Percentiles rank a stretch among this genome's conserved stretches.
phyloP scores from a whole-genome alignment of 345 rosid species.

The Euphorbia tirucalli region DNA sequence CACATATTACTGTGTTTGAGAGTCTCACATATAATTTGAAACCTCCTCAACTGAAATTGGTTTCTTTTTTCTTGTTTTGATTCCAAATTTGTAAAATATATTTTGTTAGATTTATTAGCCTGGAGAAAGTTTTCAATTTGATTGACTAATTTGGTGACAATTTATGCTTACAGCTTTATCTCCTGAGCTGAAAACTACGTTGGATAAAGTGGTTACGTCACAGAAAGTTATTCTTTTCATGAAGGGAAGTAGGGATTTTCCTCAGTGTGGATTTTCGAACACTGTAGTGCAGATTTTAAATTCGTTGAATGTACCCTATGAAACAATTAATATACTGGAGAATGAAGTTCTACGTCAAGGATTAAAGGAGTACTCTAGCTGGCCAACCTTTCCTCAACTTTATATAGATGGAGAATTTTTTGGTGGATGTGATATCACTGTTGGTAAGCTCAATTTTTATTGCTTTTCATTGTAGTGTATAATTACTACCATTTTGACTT shows the following conservation, averaged over 20 bases:
- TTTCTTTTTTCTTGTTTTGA: not conserved
- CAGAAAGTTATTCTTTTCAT: conserved; percentile 77
- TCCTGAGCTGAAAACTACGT: conserved; percentile 66
- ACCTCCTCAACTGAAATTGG: not conserved
- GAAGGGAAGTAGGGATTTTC: conserved; percentile 89
- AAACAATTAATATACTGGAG: conserved; percentile 72
- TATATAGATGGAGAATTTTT: conserved; percentile 87
- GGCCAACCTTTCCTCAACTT: conserved; percentile 98
- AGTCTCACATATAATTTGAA: not conserved
- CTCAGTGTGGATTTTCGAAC: conserved; percentile 92
- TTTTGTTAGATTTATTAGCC: not conserved
- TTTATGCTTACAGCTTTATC: conserved; percentile 42
- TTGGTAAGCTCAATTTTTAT: conserved; percentile 44
- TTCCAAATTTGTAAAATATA: not conserved
- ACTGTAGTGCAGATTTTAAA: conserved; percentile 86
- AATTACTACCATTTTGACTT: not conserved
- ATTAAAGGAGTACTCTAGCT: conserved; percentile 81
- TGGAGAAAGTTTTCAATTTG: not conserved
- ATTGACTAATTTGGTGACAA: not conserved
- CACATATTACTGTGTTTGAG: no score
- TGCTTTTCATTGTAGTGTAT: not conserved
- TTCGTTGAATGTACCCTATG: conserved; percentile 67
- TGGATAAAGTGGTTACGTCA: conserved; percentile 71
- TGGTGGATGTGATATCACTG: conserved; percentile 91
- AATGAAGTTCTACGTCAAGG: conserved; percentile 87